Base-by-base conservation (phyloP, 345 rosid species). In the Salix suchowensis region DNA sequence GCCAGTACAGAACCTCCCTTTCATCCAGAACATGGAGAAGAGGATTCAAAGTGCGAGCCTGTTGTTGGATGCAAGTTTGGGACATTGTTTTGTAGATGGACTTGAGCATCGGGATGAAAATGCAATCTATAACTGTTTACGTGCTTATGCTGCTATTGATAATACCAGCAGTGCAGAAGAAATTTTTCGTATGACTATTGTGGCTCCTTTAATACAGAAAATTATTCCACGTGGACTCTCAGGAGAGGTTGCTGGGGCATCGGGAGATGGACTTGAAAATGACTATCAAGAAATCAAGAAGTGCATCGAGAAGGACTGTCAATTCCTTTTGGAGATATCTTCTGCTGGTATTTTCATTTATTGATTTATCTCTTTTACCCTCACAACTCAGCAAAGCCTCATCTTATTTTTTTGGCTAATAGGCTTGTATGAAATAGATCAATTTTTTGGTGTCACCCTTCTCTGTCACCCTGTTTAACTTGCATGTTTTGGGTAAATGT, bases 1-100 rank as follows among this genome's bases (percentile, higher is more conserved):
- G 97, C 93, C 91, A 89, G 95, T 91, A 91, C 94, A 94, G 99
- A 87, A 90, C 84, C 98, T 96, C 77, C 99, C 99, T 82, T 96
- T 96, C 84, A 88, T 96, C 77, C 89, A 89, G 84, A 96, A 94
- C 87, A 91, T 96, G 92, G 97, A 96, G 86, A 96, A 94, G 92
- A 94, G 97, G 83, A 91, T 91, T 83, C 93, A 87, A 83, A 90
- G 90, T 84, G 97, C 98, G 64, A 91, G 96, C 85, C 80, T 83
- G 76, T 82, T 92, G 60, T 82, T 96, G 73, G 95, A 94, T 91
- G 97, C 97, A 73, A 92, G 97, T 84, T 90, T 96, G 79, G 97
- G 97, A 36, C 95, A 91, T 81, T 96, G 99, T 89, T 96, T 96
- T 77, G 82, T 89, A 72, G 95, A 92, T 83, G 99, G 99, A 44